Conservation (phyloP, 495 filamentous ascomycete genomes). For the Talaromyces proteolyticus region DNA sequence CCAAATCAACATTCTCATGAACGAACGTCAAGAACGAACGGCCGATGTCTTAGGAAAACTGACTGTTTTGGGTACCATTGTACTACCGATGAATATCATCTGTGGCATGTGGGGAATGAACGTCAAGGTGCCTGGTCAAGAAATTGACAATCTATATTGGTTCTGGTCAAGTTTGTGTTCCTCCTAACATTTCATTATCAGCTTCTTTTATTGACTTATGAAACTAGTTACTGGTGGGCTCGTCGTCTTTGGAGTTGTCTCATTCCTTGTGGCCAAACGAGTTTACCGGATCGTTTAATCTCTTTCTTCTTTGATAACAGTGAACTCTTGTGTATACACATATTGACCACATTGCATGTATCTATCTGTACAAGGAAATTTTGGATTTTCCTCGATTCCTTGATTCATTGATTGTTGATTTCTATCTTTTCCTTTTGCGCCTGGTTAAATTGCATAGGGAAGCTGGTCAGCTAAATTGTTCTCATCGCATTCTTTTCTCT, state of each 20-base stretch:
- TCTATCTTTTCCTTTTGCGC: no score
- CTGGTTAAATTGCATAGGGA: no score
- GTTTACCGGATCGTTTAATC: slow-evolving; percentile 59
- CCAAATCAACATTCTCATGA: slow-evolving; percentile 92
- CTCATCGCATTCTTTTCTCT: no score
- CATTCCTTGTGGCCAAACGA: slow-evolving; percentile 79
- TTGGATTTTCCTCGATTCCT: not conserved
- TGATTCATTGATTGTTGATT: no score
- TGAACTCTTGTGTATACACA: not conserved
- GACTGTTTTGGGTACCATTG: slow-evolving; percentile 93
- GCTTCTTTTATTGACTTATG: no score
- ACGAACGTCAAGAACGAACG: slow-evolving; percentile 94
- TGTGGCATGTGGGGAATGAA: slow-evolving; percentile 99
- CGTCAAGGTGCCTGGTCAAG: slow-evolving; percentile 88
- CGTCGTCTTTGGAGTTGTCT: slow-evolving; percentile 67
- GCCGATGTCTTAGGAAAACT: slow-evolving; percentile 90
- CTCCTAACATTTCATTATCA: no score
- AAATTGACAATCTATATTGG: slow-evolving; percentile 56
- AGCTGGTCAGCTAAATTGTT: no score
- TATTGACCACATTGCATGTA: not conserved
- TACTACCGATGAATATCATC: slow-evolving; percentile 96
- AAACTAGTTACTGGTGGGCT: slow-evolving; percentile 75
- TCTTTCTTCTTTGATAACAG: not conserved
- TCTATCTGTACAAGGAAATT: not conserved
- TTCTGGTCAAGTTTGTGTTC: slow-evolving; percentile 52